A percentile compares a stretch with the other conserved stretches of the same genome.
Evolutionary conservation across 257 asterid genomes (phyloP).

Genomic region (Orobanche coerulescens): DNA sequence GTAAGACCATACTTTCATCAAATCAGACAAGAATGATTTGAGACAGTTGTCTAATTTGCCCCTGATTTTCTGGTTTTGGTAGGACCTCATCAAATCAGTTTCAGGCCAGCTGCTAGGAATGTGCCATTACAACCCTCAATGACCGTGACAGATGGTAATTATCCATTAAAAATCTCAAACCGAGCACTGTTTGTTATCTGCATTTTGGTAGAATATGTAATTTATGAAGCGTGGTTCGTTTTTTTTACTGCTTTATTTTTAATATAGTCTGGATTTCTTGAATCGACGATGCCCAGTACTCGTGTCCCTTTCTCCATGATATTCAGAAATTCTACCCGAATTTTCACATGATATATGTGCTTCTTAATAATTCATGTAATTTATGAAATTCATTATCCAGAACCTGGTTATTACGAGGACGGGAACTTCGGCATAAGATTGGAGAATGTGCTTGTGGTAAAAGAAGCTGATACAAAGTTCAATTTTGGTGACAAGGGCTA

Average conservation of each 20-base stretch:
- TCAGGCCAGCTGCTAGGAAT: constrained; percentile 72
- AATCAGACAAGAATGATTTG: constrained; percentile 10
- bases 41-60: constrained; percentile 1
- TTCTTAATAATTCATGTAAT: not conserved
- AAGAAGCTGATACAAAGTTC: constrained; percentile 83
- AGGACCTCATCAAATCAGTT: constrained; percentile 96
- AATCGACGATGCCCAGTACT: not conserved
- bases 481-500: constrained; percentile 79
- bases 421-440: constrained; percentile 90
- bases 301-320: not conserved
- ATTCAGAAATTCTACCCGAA: not conserved
- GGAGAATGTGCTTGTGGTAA: constrained; percentile 85
- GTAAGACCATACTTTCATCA: not conserved
- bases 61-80: constrained; percentile 12
- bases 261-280: not conserved
- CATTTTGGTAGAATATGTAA: not conserved
- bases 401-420: constrained; percentile 97
- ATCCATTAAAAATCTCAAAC: not conserved
- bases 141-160: constrained; percentile 87
- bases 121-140: constrained; percentile 80
- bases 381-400: constrained; percentile 33
- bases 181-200: not conserved
- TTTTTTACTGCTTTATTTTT: not conserved
- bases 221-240: not conserved
- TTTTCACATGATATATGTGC: not conserved